A percentile compares a stretch with the other conserved stretches of the same genome.
Conservation (phyloP, 225 moss, liverwort and hornwort species). For the Takakia lepidozioides region DNA sequence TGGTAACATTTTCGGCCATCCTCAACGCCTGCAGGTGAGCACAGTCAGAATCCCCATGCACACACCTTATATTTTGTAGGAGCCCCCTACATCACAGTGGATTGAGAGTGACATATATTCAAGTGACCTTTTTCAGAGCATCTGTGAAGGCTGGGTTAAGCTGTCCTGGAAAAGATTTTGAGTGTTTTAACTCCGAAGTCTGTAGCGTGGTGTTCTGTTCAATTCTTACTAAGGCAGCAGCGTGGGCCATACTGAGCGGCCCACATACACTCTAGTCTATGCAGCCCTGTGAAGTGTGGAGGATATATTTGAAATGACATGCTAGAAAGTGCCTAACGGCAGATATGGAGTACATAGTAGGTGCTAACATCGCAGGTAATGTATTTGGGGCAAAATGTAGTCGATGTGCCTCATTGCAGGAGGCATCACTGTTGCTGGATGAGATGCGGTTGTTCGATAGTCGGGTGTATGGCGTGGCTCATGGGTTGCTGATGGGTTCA, state of each 20-base stretch:
- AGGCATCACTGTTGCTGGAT: slow-evolving; percentile 85
- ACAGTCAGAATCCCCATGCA: no score
- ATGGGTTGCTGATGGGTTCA: slow-evolving; percentile 84
- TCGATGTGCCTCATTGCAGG: slow-evolving; percentile 84
- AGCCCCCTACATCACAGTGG: not conserved
- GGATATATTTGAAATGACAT: not conserved
- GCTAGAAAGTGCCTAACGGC: no score
- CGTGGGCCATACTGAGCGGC: no score
- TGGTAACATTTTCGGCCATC: slow-evolving; percentile 93
- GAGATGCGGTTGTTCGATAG: slow-evolving; percentile 94
- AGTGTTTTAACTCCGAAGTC: not conserved
- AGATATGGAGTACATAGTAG: no score
- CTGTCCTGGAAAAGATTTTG: not conserved
- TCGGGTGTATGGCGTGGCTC: slow-evolving; percentile 91
- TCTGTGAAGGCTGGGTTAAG: not conserved
- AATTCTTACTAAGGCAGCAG: no score
- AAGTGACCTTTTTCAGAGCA: not conserved
- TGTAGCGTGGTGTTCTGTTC: not conserved
- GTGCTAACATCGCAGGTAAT: no score
- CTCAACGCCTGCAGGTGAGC: slow-evolving; percentile 88
- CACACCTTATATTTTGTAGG: not conserved
- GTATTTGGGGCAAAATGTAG: slow-evolving; percentile 26
- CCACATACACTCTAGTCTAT: no score
- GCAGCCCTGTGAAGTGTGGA: no score
- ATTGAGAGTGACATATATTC: no score